phyloP scores from a whole-genome alignment of 2,329 filamentous ascomycete genomes.

The Monilinia laxa region DNA sequence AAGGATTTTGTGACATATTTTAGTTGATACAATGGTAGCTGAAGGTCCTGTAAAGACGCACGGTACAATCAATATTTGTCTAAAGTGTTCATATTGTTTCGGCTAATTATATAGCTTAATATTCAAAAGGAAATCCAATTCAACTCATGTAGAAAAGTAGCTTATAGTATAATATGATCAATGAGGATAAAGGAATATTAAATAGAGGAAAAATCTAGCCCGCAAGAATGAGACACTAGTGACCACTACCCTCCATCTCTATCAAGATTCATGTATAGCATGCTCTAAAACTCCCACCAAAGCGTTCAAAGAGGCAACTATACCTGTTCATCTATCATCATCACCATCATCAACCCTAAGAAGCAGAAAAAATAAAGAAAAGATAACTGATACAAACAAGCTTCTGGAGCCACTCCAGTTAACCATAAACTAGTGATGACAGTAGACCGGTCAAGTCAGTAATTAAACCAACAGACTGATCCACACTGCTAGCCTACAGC shows the following conservation, averaged over 20 bases:
- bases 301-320: too few species aligned
- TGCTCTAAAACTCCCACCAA: too few species aligned
- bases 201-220: neutral
- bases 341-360: neutral
- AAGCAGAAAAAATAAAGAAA: neutral
- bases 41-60: too few species aligned
- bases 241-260: neutral
- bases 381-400: neutral
- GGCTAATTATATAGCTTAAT: neutral
- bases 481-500: conserved; percentile 9
- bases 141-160: too few species aligned
- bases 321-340: too few species aligned
- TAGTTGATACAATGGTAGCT: too few species aligned
- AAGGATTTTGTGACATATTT: too few species aligned
- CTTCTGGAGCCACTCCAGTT: neutral
- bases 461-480: neutral
- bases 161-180: too few species aligned
- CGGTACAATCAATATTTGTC: too few species aligned
- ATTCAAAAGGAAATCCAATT: too few species aligned
- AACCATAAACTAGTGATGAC: neutral
- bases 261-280: too few species aligned
- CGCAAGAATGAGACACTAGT: neutral
- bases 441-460: neutral
- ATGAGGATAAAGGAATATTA: neutral
- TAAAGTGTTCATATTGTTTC: neutral